Evolutionary conservation across 1,284 basidiomycete genomes (phyloP).

Genomic region (Anthracocystis panici-leucophaei): DNA sequence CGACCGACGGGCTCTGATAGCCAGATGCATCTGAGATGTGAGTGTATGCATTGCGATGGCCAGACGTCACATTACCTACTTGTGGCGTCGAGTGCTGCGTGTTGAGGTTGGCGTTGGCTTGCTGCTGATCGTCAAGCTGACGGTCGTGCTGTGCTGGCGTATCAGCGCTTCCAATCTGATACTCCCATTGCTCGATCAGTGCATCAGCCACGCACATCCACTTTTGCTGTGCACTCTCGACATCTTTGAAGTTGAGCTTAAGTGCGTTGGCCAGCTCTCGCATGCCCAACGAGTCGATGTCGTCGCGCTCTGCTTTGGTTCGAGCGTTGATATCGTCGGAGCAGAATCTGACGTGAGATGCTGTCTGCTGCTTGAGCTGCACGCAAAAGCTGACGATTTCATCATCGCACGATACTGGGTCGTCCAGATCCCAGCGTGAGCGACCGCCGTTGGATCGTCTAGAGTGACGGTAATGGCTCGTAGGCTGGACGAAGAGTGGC

Average conservation of each 20-base stretch:
- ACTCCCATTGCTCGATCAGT: conserved; percentile 49
- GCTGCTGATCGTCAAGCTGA: conserved; percentile 7
- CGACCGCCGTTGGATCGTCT: background rate
- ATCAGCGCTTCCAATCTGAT: conserved; percentile 21
- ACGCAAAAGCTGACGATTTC: conserved; percentile 44
- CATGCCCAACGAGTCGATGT: conserved; percentile 41
- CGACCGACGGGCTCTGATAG: background rate
- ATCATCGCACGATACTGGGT: conserved; percentile 26
- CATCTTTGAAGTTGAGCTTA: conserved; percentile 12
- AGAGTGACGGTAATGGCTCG: conserved; percentile 22
- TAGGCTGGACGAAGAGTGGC: conserved; percentile 38
- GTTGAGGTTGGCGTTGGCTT: background rate
- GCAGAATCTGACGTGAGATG: conserved; percentile 32
- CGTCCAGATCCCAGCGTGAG: conserved; percentile 6
- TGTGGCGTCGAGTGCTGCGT: background rate
- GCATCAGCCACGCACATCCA: conserved; percentile 34
- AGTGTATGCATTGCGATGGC: background rate
- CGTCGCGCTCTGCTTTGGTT: conserved; percentile 47
- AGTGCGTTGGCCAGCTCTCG: conserved; percentile 33
- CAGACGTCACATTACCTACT: background rate
- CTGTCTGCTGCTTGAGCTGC: conserved; percentile 30
- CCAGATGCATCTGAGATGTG: background rate
- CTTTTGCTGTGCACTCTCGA: conserved; percentile 28
- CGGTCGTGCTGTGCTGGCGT: background rate
- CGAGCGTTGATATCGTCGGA: conserved; percentile 52